These are phyloP conservation scores for Croton setiger DNA, from an alignment of 441 rosid genomes.

Conservation along the genomic window DNA sequence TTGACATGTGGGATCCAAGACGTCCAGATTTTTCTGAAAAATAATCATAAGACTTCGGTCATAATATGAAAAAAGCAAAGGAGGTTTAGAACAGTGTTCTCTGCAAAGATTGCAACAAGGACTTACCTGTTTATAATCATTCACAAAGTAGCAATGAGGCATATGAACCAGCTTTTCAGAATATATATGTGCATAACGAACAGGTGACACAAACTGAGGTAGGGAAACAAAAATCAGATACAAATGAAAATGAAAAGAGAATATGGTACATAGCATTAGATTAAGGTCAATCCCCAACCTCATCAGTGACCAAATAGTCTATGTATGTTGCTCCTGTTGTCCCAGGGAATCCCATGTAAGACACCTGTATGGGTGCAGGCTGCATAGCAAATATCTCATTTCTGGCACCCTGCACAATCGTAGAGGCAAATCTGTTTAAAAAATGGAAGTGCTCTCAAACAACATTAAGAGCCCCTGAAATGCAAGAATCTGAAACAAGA, in stretches of 20 bases:
- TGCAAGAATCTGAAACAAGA: background rate
- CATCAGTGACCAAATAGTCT: constrained; percentile 94
- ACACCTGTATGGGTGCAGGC: constrained; percentile 97
- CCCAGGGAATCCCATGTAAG: constrained; percentile 99
- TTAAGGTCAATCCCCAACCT: constrained; percentile 42
- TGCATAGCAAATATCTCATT: constrained; percentile 98
- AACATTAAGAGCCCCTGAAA: no score
- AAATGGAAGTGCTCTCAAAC: background rate
- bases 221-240: constrained; percentile 16
- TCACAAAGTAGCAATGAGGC: constrained; percentile 98
- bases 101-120: constrained; percentile 2
- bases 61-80: background rate
- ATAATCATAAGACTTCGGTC: constrained; percentile 14
- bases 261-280: background rate
- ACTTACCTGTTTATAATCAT: constrained; percentile 93
- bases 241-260: background rate
- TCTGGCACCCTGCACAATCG: constrained; percentile 79
- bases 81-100: constrained; percentile 2
- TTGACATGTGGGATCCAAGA: constrained; percentile 73
- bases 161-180: constrained; percentile 98
- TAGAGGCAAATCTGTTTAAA: background rate
- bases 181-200: constrained; percentile 66
- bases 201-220: constrained; percentile 91
- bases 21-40: constrained; percentile 88
- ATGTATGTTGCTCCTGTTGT: constrained; percentile 96